Evolutionary conservation across 257 asterid species (phyloP).

Genomic region (Gentiana macrophylla): DNA sequence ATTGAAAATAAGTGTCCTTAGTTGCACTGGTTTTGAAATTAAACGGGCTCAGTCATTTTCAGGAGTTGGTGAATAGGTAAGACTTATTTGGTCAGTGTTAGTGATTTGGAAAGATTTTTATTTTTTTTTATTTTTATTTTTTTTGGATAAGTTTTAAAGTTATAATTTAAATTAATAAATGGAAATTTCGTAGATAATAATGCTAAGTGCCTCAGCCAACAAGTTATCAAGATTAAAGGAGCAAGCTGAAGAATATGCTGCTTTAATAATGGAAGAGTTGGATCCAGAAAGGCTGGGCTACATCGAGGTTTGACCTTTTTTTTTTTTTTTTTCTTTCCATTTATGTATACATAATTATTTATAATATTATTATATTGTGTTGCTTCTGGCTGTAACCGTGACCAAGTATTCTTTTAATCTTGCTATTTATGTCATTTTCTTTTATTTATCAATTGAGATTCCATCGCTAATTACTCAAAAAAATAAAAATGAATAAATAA

Average conservation of each 20-base stretch:
- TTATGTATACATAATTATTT: no score
- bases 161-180: not conserved
- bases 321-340: no score
- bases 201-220: conserved; percentile 95
- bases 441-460: no score
- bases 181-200: conserved; percentile 47
- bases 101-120: not conserved
- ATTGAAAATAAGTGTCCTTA: no score
- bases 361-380: no score
- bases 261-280: conserved; percentile 92
- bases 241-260: conserved; percentile 97
- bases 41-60: conserved; percentile 12
- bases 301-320: conserved; percentile 54
- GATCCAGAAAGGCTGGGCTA: conserved; percentile 98
- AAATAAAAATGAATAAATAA: no score
- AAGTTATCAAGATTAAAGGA: conserved; percentile 85
- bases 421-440: no score
- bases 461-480: no score
- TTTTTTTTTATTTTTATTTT: not conserved
- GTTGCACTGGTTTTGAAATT: not conserved
- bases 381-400: no score
- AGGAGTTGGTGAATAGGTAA: conserved; percentile 39
- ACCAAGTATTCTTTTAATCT: no score
- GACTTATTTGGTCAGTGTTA: not conserved
- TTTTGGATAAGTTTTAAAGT: not conserved